These are phyloP conservation scores for Tagetes erecta DNA, from an alignment of 129 eudicot species.

Conservation along the genomic window DNA sequence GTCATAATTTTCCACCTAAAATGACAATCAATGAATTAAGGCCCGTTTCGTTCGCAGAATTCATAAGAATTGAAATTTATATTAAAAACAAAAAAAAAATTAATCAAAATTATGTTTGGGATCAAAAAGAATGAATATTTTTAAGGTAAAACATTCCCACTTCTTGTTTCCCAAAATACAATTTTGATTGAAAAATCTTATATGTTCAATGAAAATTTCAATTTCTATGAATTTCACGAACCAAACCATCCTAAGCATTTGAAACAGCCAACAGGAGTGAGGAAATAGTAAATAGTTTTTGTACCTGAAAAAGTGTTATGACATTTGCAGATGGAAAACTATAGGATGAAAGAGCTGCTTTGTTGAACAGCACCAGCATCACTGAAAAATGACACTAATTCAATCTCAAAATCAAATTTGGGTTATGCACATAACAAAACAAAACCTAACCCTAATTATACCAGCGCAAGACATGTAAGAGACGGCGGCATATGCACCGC, in stretches of 20 bases:
- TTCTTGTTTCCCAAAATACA: no score
- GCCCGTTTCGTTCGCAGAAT: neutral
- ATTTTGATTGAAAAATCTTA: no score
- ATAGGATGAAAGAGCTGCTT: constrained; percentile 85
- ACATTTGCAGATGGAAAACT: constrained; percentile 79
- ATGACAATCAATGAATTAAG: neutral
- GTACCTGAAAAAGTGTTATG: constrained; percentile 75
- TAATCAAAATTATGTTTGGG: no score
- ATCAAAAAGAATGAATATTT: no score
- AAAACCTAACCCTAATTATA: constrained; percentile 31
- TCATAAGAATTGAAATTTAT: neutral
- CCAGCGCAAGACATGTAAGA: constrained; percentile 98
- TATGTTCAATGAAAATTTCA: neutral
- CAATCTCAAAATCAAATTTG: constrained; percentile 18
- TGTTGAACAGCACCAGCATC: constrained; percentile 72
- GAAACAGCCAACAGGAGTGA: no score
- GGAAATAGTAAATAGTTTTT: neutral
- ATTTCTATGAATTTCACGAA: neutral
- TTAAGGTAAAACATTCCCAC: no score
- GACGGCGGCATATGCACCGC: constrained; percentile 89
- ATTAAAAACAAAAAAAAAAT: neutral
- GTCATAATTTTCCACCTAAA: neutral
- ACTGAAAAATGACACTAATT: constrained; percentile 39
- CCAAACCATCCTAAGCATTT: neutral
- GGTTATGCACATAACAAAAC: neutral